Evolutionary conservation across 768 basidiomycete species (phyloP), one percentile per base, ranked within the genome.

Genomic region (Leucocoprinus leucothites): DNA sequence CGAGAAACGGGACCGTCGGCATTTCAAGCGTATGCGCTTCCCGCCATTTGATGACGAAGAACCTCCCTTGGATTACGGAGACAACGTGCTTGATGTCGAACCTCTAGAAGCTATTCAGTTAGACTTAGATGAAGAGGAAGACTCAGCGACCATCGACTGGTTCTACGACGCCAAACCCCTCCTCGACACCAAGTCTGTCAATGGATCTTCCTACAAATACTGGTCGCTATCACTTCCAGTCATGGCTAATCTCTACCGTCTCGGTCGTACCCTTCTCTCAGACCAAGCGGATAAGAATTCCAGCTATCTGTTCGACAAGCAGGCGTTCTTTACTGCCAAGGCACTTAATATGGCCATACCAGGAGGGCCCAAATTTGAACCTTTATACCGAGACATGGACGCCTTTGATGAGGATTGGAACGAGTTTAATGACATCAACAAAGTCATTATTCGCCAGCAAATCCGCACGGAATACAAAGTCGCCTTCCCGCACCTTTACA

Each of bases 1-100:
- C 58, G 97, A 99, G 75, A 99, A 99, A 78, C 84, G 97, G 55
- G 97, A 99, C 69, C 90, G 97, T 67, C 78, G 96, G 56, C 97
- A 99, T 71, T 99, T 99, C 79, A 99, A 99, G 77, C 92, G 97
- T 44, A 98, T 99, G 94, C 86, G 96, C 21, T 99, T 98, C 75
- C 97, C 97, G 21, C 97, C 96, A 0, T 99, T 98, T 67, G 97
- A 99, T 67, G 97, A 98, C 66, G 96, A 99, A 73, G 97, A 99
- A 64, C 97, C 97, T 8, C 97, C 97, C 2, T 81, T 98, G 69
- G 97, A 99, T 68, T 99, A 99, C 65, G 97, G 97, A 51, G 97
- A 99, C 78, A 99, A 99, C 69, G 89, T 99, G 9, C 74, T 99
- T 63, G 97, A 99, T 64, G 95, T 98, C 9, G 97, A 99, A 45